Evolutionary conservation across 257 asterid genomes (phyloP), one percentile per base, ranked within the genome.

Genomic region (Gentiana straminea): DNA sequence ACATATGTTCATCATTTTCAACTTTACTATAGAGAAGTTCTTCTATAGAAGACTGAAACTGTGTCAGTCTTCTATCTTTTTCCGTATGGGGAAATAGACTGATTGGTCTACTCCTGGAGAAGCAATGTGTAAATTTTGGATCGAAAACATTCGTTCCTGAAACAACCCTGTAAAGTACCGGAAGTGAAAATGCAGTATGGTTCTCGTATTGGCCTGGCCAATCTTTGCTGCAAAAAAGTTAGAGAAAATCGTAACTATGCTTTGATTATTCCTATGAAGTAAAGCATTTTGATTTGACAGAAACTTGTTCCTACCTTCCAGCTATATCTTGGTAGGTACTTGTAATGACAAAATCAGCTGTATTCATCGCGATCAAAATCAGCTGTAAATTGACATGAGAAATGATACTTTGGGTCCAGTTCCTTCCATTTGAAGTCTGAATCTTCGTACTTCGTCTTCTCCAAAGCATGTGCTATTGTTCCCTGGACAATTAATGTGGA

Each of bases 291-390:
- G 13, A 63, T 36, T 41, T n/a, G 58, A 49, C 61, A 59, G 45
- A 53, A 33, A 53, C 54, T 38, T 2, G 64, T 49, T 56, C 81
- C 60, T 36, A 88, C 97, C 94, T 88, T 75, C 97, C 97, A 5
- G 94, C 97, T 52, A 88, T 84, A 75, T 88, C 97, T 77, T 88
- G 97, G 67, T 79, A 88, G 55, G 94, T 88, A 74, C 93, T 84
- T 57, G 96, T 75, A 51, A 88, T 76, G 49, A 84, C 75, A 69
- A 85, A 89, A 73, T 89, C 95, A 49, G 97, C 80, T 51, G 94
- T 62, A 65, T 85, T 89, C 97, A 89, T 89, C 46, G 95, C 84
- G 57, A 89, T 72, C 58, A 85, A 15, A 63, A 74, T 83, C 95
- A 71, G 88, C 94, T 46, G 86, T 75, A 60, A 88, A 88, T 75